phyloP scores from a whole-genome alignment of 2,329 filamentous ascomycete genomes.

The Fusarium sp. region DNA sequence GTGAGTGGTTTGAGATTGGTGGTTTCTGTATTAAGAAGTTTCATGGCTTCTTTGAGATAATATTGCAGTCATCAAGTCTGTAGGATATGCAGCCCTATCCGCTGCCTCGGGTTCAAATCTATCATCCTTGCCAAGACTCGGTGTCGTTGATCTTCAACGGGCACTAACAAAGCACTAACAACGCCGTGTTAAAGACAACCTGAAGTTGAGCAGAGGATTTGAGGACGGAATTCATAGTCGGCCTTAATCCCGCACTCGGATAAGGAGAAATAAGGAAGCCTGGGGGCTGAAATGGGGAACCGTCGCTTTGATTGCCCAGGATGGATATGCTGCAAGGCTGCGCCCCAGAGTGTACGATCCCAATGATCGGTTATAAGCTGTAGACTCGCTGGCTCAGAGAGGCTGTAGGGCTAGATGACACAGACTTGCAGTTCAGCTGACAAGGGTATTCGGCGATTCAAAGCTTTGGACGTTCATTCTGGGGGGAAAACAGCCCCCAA shows the following conservation, averaged over 20 bases:
- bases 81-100: neutral
- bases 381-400: neutral
- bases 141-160: neutral
- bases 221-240: neutral
- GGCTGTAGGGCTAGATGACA: neutral
- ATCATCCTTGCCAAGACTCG: neutral
- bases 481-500: neutral
- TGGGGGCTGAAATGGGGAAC: neutral
- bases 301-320: neutral
- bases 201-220: neutral
- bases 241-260: neutral
- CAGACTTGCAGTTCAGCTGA: neutral
- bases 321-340: neutral
- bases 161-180: neutral
- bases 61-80: neutral
- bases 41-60: neutral
- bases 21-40: neutral
- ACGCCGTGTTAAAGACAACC: neutral
- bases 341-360: neutral
- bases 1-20: neutral
- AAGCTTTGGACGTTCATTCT: neutral
- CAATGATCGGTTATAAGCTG: neutral
- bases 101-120: neutral
- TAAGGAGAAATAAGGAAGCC: neutral
- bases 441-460: neutral